phyloP scores from a whole-genome alignment of 2,329 filamentous ascomycete species.

The Botrytis pseudocinerea region DNA sequence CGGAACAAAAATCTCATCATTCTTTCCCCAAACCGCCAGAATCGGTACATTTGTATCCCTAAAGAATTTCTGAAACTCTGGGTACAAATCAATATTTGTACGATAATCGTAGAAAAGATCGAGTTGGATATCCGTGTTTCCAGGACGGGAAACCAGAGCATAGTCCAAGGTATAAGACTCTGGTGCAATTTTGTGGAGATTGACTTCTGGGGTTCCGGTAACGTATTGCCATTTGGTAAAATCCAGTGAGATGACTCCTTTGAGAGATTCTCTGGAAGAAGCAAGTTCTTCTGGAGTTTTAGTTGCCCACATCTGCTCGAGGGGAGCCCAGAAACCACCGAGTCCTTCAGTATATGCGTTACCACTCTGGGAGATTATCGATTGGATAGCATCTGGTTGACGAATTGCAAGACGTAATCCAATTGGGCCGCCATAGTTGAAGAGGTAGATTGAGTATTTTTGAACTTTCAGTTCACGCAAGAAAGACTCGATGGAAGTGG shows the following conservation, averaged over 20 bases:
- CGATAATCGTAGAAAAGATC: conserved; percentile 59
- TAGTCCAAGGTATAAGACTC: conserved; percentile 49
- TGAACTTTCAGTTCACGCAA: conserved; percentile 49
- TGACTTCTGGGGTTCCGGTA: conserved; percentile 17
- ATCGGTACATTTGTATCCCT: conserved; percentile 52
- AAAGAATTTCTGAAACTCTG: conserved; percentile 57
- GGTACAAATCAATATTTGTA: conserved; percentile 56
- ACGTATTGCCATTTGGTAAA: conserved; percentile 35
- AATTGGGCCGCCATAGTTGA: conserved; percentile 62
- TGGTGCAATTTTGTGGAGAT: conserved; percentile 27
- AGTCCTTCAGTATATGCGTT: conserved; percentile 61
- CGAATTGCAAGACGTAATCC: conserved; percentile 55
- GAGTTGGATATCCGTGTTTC: conserved; percentile 55
- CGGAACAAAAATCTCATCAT: conserved; percentile 53
- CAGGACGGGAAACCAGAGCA: conserved; percentile 51
- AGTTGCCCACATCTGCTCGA: conserved; percentile 30
- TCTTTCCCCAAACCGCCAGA: conserved; percentile 59
- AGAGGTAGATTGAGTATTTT: conserved; percentile 58
- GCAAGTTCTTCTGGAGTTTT: conserved; percentile 25
- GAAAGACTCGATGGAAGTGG: conserved; percentile 51
- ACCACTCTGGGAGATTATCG: conserved; percentile 60
- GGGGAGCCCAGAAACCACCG: conserved; percentile 40
- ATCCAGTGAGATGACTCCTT: conserved; percentile 28
- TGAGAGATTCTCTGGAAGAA: conserved; percentile 18
- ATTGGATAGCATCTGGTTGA: conserved; percentile 49